Base-by-base conservation (phyloP, 306 rosid species). In the Corylus avellana region DNA sequence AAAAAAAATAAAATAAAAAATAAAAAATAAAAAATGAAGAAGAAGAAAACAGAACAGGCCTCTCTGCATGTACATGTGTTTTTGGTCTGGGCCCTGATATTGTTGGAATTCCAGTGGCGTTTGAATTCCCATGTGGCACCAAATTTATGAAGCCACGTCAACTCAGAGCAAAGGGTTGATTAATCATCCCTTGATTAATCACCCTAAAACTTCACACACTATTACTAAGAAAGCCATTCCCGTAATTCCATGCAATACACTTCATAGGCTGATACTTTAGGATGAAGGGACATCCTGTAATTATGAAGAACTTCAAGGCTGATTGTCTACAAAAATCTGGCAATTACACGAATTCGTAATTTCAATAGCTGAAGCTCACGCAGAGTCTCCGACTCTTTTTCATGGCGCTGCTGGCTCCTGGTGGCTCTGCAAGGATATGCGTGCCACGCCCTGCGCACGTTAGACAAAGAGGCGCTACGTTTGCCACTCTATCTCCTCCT, bases 351-450 rank as follows among this genome's bases (percentile, higher is more conserved):
- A 12, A 49, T 49, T 11, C 16, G 53, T 49, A 12, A 51, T 53
- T 27, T 14, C 7, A 12, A 14, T 1, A 13, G 25, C 53, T 49
- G 78, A 48, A 73, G 44, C 47, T 18, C 22, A 47, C 37, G 10
- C 25, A 12, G 9, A 20, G 2, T 37, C 27, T 1, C 7, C 0
- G 20, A 44, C 27, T 7, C 3, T 18, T 53, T 13, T 56, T 42
- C 69, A 91, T 91, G 98, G 92, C 93, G 86, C 87, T 94, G 75
- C 87, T 67, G 51, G 78, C 88, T 76, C 87, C 83, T 13, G 82
- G 79, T 14, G 79, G 80, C 54, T 80, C 84, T 80, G 59, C 81
- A 48, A 77, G 78, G 44, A 57, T 87, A 47, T 7, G 39, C 80
- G 3, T 73, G 6, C 62, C 89, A 1, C 87, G 77, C 4, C 86